Percentiles rank a stretch among this genome's conserved stretches.
These are phyloP conservation scores for Pneumocystis murina DNA, from an alignment of 1,139 yeast genomes.

Conservation along the genomic window DNA sequence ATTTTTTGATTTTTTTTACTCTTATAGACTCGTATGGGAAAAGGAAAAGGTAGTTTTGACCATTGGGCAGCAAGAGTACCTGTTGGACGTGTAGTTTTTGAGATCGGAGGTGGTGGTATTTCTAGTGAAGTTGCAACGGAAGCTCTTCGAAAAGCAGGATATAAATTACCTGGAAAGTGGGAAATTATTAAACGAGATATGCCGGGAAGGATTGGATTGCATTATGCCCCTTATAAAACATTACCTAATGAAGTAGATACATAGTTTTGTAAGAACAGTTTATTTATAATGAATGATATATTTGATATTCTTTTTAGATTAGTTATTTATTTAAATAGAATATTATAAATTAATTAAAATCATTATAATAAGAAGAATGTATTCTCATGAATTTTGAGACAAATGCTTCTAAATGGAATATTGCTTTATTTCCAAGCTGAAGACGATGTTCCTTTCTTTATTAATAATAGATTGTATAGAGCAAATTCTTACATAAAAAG, in stretches of 20 bases:
- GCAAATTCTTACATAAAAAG: constrained; percentile 32
- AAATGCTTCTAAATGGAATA: constrained; percentile 89
- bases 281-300: neutral
- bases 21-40: constrained; percentile 83
- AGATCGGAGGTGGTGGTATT: constrained; percentile 57
- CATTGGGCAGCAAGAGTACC: constrained; percentile 97
- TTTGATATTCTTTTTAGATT: neutral
- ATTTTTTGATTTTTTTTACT: neutral
- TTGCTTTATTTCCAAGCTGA: constrained; percentile 72
- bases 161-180: constrained; percentile 80
- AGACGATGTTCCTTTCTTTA: constrained; percentile 58
- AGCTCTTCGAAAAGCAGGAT: constrained; percentile 81
- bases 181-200: constrained; percentile 44
- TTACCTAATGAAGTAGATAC: neutral
- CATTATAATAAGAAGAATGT: neutral
- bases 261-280: neutral
- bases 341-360: neutral
- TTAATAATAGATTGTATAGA: constrained; percentile 9
- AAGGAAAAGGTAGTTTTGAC: constrained; percentile 95
- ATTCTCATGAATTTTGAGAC: constrained; percentile 73
- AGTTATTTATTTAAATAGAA: neutral
- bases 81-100: constrained; percentile 84
- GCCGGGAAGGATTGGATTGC: neutral
- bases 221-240: neutral
- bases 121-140: constrained; percentile 87